These are phyloP conservation scores for Parachaetomium inaequale DNA, from an alignment of 495 filamentous ascomycete species.

Conservation along the genomic window DNA sequence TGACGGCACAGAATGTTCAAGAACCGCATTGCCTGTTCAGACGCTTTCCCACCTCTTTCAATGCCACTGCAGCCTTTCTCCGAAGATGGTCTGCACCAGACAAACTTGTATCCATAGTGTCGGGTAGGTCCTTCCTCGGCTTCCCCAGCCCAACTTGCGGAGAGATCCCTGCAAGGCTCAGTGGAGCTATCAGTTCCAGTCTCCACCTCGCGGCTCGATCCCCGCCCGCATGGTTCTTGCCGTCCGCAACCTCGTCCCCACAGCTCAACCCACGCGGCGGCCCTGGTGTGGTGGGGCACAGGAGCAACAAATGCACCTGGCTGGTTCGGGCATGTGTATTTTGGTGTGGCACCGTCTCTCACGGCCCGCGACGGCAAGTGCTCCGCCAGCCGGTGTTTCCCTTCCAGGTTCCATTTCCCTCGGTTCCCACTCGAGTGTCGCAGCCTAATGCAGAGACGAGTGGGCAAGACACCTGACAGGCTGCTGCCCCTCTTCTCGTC, in stretches of 20 bases:
- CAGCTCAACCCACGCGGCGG: constrained; percentile 4
- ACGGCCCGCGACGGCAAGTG: constrained; percentile 12
- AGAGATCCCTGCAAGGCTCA: background rate
- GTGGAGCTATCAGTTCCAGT: background rate
- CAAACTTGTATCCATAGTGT: background rate
- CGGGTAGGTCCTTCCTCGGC: background rate
- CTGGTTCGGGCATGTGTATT: constrained; percentile 11
- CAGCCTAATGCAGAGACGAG: constrained; percentile 8
- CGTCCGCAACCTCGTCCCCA: background rate
- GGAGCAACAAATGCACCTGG: constrained; percentile 10
- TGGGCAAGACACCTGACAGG: background rate
- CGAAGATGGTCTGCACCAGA: background rate
- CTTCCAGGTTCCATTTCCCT: too few relatives aligned
- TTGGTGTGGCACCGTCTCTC: constrained; percentile 3
- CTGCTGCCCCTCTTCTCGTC: constrained; percentile 1
- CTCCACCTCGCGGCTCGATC: constrained; percentile 8
- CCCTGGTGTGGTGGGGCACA: constrained; percentile 5
- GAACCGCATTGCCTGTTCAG: too few relatives aligned
- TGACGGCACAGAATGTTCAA: too few relatives aligned
- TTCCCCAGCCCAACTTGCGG: background rate
- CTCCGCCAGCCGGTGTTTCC: constrained; percentile 3
- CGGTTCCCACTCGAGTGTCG: background rate
- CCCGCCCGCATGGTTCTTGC: background rate
- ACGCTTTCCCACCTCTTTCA: too few relatives aligned
- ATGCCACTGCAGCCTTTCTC: too few relatives aligned